Percentiles rank a stretch among this genome's conserved stretches.
Evolutionary conservation across 2,329 filamentous ascomycete genomes (phyloP).

Genomic region (Aureobasidium vineae): DNA sequence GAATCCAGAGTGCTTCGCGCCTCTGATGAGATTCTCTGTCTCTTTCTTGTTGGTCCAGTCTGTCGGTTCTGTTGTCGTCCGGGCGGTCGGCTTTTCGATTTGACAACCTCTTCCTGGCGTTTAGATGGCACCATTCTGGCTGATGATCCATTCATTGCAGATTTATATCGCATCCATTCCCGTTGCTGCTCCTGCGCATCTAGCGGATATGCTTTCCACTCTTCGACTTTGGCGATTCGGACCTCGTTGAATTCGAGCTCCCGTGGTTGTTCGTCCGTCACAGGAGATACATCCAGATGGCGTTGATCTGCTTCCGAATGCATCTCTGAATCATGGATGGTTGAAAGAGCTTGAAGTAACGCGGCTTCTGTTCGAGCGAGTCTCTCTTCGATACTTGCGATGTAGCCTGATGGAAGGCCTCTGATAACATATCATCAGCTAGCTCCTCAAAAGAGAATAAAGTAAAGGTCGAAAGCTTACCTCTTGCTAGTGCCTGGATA

Average conservation of each 20-base stretch:
- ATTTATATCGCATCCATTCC: background rate
- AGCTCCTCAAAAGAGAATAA: too few relatives aligned
- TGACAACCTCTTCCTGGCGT: background rate
- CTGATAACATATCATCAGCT: background rate
- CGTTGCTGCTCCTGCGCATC: background rate
- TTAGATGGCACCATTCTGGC: too few relatives aligned
- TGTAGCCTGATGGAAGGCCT: constrained; percentile 15
- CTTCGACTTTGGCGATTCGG: background rate
- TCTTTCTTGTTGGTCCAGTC: background rate
- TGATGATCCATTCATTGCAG: too few relatives aligned
- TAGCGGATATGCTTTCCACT: background rate
- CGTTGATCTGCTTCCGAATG: background rate
- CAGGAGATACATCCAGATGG: background rate
- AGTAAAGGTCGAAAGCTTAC: background rate
- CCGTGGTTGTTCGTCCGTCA: background rate
- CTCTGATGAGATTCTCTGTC: background rate
- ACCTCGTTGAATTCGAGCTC: constrained; percentile 11
- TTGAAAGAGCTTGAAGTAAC: background rate
- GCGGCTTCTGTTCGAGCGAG: constrained; percentile 8
- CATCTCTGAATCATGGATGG: background rate
- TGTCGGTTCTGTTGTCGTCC: background rate
- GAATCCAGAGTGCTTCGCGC: background rate
- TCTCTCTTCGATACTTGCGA: background rate
- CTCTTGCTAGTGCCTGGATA: constrained; percentile 14
- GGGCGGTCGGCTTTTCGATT: background rate